Percentiles rank a stretch among this genome's conserved stretches.
These are phyloP conservation scores for Penicillium bovifimosum DNA, from an alignment of 495 filamentous ascomycete species.

Conservation along the genomic window DNA sequence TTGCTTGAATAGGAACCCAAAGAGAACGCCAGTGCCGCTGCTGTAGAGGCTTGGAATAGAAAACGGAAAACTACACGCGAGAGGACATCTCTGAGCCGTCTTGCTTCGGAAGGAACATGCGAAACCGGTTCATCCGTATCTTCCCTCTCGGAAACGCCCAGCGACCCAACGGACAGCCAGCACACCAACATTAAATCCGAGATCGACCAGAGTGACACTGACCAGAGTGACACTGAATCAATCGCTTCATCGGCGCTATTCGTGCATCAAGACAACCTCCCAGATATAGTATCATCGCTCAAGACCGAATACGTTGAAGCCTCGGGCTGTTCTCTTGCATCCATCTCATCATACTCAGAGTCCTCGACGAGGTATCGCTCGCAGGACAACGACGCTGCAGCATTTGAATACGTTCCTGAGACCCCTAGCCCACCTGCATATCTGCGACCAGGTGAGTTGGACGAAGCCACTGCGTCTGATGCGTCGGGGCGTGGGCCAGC, in stretches of 20 bases:
- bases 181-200: background rate
- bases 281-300: conserved; percentile 7
- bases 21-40: conserved; percentile 31
- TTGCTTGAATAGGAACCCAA: conserved; percentile 33
- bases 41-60: conserved; percentile 31
- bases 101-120: background rate
- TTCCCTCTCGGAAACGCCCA: background rate
- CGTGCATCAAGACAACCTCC: conserved; percentile 9
- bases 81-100: background rate
- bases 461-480: background rate
- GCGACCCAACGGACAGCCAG: background rate
- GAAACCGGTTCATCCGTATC: background rate
- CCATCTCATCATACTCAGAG: background rate
- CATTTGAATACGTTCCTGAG: conserved; percentile 5
- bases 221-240: background rate
- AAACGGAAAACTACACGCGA: background rate
- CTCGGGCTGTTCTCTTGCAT: background rate
- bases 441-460: conserved; percentile 15
- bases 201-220: background rate
- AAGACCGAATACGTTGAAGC: background rate
- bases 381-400: background rate
- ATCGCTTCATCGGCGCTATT: conserved; percentile 15
- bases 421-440: conserved; percentile 15
- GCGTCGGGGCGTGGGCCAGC: background rate
- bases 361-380: background rate